Evolutionary conservation across 2,329 filamentous ascomycete genomes (phyloP).

Genomic region (Chrysosporium keratinophilum): DNA sequence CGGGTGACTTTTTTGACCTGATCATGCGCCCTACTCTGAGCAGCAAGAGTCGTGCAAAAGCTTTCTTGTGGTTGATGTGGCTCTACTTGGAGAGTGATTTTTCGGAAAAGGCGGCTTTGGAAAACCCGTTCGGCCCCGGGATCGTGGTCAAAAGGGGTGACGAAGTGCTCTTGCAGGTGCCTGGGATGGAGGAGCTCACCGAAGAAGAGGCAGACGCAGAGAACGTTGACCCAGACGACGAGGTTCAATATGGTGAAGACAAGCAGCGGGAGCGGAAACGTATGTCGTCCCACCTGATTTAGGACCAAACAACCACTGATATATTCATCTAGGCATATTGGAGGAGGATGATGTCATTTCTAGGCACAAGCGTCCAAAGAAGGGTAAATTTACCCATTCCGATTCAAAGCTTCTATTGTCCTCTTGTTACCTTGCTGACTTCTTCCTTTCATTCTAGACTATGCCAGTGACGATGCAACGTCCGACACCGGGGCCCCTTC

Average conservation of each 20-base stretch:
- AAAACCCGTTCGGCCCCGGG: constrained; percentile 73
- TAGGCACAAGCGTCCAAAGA: constrained; percentile 38
- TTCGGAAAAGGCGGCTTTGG: constrained; percentile 70
- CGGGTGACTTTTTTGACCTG: constrained; percentile 87
- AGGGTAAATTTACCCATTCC: constrained; percentile 23
- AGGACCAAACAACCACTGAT: not conserved
- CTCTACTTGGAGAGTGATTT: constrained; percentile 97
- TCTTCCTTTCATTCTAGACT: constrained; percentile 10
- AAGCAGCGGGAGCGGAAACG: constrained; percentile 41
- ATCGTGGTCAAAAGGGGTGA: constrained; percentile 35
- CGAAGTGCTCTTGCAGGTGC: constrained; percentile 39
- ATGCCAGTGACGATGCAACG: constrained; percentile 28
- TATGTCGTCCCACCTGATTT: constrained; percentile 18
- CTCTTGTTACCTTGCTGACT: not conserved
- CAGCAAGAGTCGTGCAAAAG: constrained; percentile 70
- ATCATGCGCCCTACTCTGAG: constrained; percentile 81
- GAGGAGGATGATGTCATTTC: constrained; percentile 39
- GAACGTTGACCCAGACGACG: constrained; percentile 41
- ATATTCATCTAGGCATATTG: constrained; percentile 31
- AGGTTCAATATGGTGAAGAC: constrained; percentile 40
- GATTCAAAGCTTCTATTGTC: not conserved
- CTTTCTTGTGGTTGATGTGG: constrained; percentile 98
- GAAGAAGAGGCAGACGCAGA: constrained; percentile 42
- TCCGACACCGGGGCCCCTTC: constrained; percentile 20
- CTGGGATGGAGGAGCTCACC: constrained; percentile 38